These are phyloP conservation scores for Hypericum androsaemum DNA, from an alignment of 345 rosid species.

Conservation along the genomic window DNA sequence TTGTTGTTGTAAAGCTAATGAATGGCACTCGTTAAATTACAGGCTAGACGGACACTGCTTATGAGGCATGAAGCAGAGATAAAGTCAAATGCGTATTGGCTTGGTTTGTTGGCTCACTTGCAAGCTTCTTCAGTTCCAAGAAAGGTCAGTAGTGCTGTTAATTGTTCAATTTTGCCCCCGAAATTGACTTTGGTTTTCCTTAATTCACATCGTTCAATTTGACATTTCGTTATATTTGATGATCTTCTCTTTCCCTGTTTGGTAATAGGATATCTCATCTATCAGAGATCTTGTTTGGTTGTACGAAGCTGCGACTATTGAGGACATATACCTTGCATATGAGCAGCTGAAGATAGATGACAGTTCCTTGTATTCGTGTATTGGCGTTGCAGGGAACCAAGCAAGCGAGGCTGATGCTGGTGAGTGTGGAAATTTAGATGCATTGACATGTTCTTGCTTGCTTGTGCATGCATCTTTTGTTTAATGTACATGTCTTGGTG, in stretches of 20 bases:
- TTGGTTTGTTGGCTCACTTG: conserved; percentile 88
- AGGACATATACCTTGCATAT: conserved; percentile 80
- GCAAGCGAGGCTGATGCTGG: conserved; percentile 53
- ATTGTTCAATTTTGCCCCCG: too few species aligned
- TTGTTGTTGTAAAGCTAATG: background rate
- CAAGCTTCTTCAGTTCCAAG: conserved; percentile 93
- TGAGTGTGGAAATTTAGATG: background rate
- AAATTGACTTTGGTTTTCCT: too few species aligned
- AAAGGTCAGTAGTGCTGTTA: conserved; percentile 42
- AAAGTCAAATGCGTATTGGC: conserved; percentile 99
- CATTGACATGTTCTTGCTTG: too few species aligned
- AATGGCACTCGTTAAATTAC: conserved; percentile 16
- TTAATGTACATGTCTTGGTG: background rate
- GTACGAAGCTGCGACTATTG: conserved; percentile 79
- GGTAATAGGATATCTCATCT: conserved; percentile 75
- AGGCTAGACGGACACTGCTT: conserved; percentile 93
- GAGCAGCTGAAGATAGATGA: conserved; percentile 81
- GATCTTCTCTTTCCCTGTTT: conserved; percentile 5
- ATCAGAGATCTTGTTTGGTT: conserved; percentile 75
- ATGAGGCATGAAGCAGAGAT: conserved; percentile 99
- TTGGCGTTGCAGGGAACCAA: conserved; percentile 89
- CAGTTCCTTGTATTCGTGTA: conserved; percentile 74
- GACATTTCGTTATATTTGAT: background rate
- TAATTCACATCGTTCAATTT: background rate
- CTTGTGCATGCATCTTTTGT: background rate